Base-by-base conservation (phyloP, 306 rosid species). In the Cucumis sativus region DNA sequence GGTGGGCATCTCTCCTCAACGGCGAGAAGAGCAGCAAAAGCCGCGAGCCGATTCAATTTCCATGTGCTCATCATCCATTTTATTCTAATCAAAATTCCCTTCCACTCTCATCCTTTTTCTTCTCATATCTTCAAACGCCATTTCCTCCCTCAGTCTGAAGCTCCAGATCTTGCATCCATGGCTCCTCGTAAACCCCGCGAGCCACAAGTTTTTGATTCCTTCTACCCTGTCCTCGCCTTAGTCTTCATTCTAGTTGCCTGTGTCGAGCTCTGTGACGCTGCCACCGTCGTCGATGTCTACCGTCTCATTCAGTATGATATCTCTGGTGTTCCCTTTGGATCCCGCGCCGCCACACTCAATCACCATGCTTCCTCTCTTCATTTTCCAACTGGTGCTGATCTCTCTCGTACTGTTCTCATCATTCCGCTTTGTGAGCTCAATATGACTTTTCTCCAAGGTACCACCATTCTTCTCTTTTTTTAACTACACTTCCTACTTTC, bases 211-310 rank as follows among this genome's bases (percentile, higher is more conserved):
- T 79, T 96, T 74, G 99, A 95, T 59, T 86, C 95, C 1, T 7
- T 88, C 11, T 90, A 86, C 83, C 90, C 99, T 0, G 88, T 91
- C 68, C 79, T 96, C 78, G 97, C 96, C 6, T 88, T 92, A 16
- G 83, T 90, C 49, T 84, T 91, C 87, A 70, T 96, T 45, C 87
- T 96, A 57, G 84, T 96, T 30, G 93, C 97, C 45, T 92, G 96
- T 83, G 96, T 88, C 52, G 99, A 92, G 86, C 89, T 96, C 79
- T 89, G 99, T 59, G 97, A 93, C 87, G 98, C 90, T 78, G 99
- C 98, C 82, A 87, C 98, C 12, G 98, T 91, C 54, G 99, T 96
- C 70, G 99, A 96, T 35, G 98, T 96, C 45, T 96, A 92, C 82
- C 93, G 98, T 2, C 87, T 95, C 64, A 95, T 95, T 79, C 99